Evolutionary conservation across 495 filamentous ascomycete genomes (phyloP), one percentile per base, ranked within the genome.

Genomic region (Aspergillus cavernicola): DNA sequence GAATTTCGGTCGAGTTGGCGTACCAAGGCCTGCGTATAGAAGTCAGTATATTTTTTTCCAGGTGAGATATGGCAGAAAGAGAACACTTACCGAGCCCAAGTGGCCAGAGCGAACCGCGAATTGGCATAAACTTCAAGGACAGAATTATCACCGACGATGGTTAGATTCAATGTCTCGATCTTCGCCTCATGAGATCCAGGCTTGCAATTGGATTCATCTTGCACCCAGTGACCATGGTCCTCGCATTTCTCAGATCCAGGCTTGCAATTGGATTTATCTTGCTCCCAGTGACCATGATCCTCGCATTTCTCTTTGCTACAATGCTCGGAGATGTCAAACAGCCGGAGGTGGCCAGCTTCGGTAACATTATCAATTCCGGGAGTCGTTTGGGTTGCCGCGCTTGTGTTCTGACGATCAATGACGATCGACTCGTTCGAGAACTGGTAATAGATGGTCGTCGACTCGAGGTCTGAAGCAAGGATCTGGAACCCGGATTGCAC

Each of bases 371-470:
- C 46, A n/a, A 63, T 56, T 12, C 60, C 60, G 19, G 22, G 12
- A n/a, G 57, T 63, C 0, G 60, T 59, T 16, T 46, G 20, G 0
- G 60, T 20, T 0, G 60, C 60, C 10, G 60, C 60, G 33, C 60
- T 63, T 36, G 60, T 63, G 24, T 57, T 50, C 26, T 42, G 56
- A 31, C 60, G 50, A 11, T 63, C 57, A 11, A 63, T 23, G 19
- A 63, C 52, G n/a, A 63, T 49, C 18, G 60, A 63, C 29, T 63
- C 60, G 10, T 63, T 63, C 1, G 56, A 57, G 47, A 63, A 63
- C 48, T 63, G 60, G 47, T 63, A 63, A 31, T 59, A 63, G 37
- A 63, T 46, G 7, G 29, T 57, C 4, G 60, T 63, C 13, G 24
- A 22, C 20, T 63, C 60, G 22, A 48, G 32, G 7, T 52, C 51